Evolutionary conservation across 2,329 filamentous ascomycete genomes (phyloP), one percentile per base, ranked within the genome.

Genomic region (Zarea fungicola): DNA sequence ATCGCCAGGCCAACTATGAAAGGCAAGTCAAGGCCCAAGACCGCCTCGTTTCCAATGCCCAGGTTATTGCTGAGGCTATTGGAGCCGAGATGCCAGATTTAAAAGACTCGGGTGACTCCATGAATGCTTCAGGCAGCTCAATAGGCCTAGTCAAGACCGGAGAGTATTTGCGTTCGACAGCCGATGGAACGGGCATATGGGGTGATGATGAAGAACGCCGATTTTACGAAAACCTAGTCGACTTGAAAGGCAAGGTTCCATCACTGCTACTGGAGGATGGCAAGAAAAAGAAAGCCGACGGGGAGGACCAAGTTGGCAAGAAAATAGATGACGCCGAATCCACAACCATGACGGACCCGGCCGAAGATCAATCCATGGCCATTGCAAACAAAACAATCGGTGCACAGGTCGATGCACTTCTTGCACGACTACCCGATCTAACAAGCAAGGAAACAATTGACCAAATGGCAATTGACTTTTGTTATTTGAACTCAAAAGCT

Each of bases 371-470:
- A 62, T 96, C 92, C 3, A 95, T 82, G n/a, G 82, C 90, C 2
- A 97, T 99, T 62, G 89, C 87, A 25, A 99, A 97, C 74, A 97
- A 96, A 71, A 96, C 90, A 3, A 93, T 97, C 51, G 93, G 93
- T 42, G 92, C 93, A 3, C 93, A 99, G 65, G 93, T 99, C 3
- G 95, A 99, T 65, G 87, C 89, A 14, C 75, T 99, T 32, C 74
- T 99, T 25, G 80, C 89, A 19, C 84, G 89, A 19, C 77, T 99
- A n/a, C 90, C 91, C 0, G 92, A 97, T 53, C 73, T 99, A 45
- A 92, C 88, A 31, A 92, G 81, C 61, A 97, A 96, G 62, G 95
- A 99, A 43, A 75, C 83, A 43, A 89, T 96, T 48, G 93, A 99
- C 62, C 85, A 96, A 64, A 84, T 88, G 40, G 93, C 95, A 7